Base-by-base conservation (phyloP, 2,329 filamentous ascomycete genomes). In the Pseudogymnoascus sp. region DNA sequence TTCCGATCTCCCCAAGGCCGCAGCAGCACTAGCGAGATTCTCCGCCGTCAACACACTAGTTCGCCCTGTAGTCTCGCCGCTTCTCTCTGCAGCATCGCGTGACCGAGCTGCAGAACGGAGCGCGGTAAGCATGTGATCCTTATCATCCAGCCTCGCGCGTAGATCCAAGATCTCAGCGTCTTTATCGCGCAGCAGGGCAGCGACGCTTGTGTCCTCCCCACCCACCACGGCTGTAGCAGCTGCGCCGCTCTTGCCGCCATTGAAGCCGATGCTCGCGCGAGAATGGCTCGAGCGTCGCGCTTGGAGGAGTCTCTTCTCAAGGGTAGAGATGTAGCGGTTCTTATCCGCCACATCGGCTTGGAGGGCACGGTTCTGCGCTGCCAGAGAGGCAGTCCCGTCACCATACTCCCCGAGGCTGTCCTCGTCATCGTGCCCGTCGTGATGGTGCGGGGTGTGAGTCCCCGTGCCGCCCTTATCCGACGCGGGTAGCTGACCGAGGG, bases 341-440 rank as follows among this genome's bases (percentile, higher is more conserved):
- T 96, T 97, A 76, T 99, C 94, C n/a, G 84, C 85, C 55, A 99
- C 82, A 73, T 99, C 94, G n/a, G 92, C 86, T 74, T 96, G 94
- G 58, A 99, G 78, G n/a, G 95, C 90, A 59, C 87, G 85, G 68
- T 97, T 92, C 72, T 97, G 94, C n/a, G 90, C 84, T 45, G 87
- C 79, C 59, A 95, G 76, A 23, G 89, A 91, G 6, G 94, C 94
- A 26, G 83, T 88, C 1, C 92, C 93, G 69, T 97, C 92, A 16
- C 89, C 92, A 71, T 88, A 93, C 70, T 95, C 91, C 60, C 91
- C 92, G 12, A 87, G 72, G 43, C 84, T 88, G 63, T 91, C 88
- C 11, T 92, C 86, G 16, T 83, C 87, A 12, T 88, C 55, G 12
- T 69, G 33, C 0, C 71, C 72, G n/a, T 66, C 64, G 45, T 68